Percentiles rank a stretch among this genome's conserved stretches.
Evolutionary conservation across 495 filamentous ascomycete genomes (phyloP).

Genomic region (Hyaloscypha bicolor): DNA sequence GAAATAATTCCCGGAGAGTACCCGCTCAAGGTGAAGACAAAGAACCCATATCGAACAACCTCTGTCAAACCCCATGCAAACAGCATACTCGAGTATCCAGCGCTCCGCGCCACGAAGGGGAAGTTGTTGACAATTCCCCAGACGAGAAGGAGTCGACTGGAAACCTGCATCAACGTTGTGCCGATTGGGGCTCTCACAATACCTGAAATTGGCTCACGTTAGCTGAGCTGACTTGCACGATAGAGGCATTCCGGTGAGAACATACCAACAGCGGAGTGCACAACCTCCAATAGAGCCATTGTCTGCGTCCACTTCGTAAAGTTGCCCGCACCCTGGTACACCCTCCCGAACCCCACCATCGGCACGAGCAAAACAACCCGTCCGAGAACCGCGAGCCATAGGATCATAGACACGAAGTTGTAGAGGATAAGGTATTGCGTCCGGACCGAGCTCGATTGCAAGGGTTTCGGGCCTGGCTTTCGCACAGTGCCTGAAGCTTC

Average conservation of each 20-base stretch:
- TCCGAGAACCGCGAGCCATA: constrained; percentile 74
- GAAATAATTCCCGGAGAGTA: constrained; percentile 61
- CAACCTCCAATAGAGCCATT: constrained; percentile 76
- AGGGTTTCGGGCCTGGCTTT: constrained; percentile 31
- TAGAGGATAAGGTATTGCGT: constrained; percentile 78
- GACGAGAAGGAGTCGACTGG: constrained; percentile 77
- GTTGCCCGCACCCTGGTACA: constrained; percentile 57
- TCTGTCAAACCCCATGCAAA: constrained; percentile 85
- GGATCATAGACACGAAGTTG: constrained; percentile 72
- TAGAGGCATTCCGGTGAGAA: not conserved
- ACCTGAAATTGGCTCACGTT: constrained; percentile 46
- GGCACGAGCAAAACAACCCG: constrained; percentile 49
- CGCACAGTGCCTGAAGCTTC: constrained; percentile 1
- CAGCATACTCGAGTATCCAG: constrained; percentile 71
- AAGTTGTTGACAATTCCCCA: constrained; percentile 77
- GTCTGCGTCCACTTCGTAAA: constrained; percentile 82
- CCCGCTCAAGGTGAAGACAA: constrained; percentile 69
- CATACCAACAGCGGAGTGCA: constrained; percentile 73
- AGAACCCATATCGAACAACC: constrained; percentile 86
- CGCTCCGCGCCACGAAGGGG: constrained; percentile 51
- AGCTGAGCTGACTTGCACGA: not conserved
- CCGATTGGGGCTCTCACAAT: constrained; percentile 81
- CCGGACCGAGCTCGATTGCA: constrained; percentile 37
- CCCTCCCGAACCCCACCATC: constrained; percentile 51
- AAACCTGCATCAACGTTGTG: constrained; percentile 89